Conservation (phyloP, 2,329 filamentous ascomycete species). For the Daldinia sp. region DNA sequence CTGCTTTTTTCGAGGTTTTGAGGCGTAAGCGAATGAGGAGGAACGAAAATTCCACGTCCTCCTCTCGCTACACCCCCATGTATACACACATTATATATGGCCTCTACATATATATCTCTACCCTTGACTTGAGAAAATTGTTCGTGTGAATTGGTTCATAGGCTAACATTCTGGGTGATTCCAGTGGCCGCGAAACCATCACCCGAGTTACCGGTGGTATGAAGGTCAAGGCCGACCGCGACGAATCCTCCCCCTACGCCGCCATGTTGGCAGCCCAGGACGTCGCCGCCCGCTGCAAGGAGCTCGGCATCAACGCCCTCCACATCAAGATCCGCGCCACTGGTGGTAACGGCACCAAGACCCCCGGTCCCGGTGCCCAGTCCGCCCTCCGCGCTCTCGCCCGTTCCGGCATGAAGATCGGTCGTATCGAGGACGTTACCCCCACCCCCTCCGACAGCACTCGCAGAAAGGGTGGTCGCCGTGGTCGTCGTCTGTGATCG, state of each 20-base stretch:
- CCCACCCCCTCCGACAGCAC: slow-evolving; percentile 99
- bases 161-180: slow-evolving; percentile 77
- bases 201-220: slow-evolving; percentile 99
- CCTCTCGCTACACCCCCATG: slow-evolving; percentile 27
- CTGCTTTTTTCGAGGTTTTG: slow-evolving; percentile 3
- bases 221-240: slow-evolving; percentile 99
- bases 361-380: slow-evolving; percentile 98
- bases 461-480: slow-evolving; percentile 99
- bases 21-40: slow-evolving; percentile 35
- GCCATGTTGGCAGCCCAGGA: slow-evolving; percentile 99
- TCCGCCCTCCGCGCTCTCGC: slow-evolving; percentile 98
- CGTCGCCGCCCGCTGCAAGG: slow-evolving; percentile 86
- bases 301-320: slow-evolving; percentile 84
- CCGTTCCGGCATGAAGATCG: slow-evolving; percentile 99
- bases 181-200: slow-evolving; percentile 99
- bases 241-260: slow-evolving; percentile 99
- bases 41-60: slow-evolving; percentile 30
- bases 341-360: slow-evolving; percentile 99
- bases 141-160: slow-evolving; percentile 54
- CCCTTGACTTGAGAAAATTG: neutral
- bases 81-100: slow-evolving; percentile 2
- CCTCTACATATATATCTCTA: slow-evolving; percentile 12
- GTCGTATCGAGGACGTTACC: slow-evolving; percentile 99
- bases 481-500: slow-evolving; percentile 99
- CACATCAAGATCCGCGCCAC: slow-evolving; percentile 99